Conservation (phyloP, 2,329 filamentous ascomycete species). For the Nemania abortiva region DNA sequence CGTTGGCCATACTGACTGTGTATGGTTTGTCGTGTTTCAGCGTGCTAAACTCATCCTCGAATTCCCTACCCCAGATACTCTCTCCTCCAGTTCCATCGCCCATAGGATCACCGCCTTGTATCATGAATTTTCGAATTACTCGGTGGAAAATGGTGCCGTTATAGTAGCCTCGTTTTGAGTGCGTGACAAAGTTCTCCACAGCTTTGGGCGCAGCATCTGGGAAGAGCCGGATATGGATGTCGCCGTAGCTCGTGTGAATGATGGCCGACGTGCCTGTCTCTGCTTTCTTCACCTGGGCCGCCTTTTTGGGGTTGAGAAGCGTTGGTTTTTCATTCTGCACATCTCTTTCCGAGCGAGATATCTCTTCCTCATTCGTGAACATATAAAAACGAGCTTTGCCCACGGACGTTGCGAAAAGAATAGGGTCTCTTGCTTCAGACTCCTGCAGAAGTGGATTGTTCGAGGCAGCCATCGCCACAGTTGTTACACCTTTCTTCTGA, state of each 20-base stretch:
- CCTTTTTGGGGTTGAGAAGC: slow-evolving; percentile 69
- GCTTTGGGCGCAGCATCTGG: slow-evolving; percentile 93
- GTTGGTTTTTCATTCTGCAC: slow-evolving; percentile 95
- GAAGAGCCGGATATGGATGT: slow-evolving; percentile 93
- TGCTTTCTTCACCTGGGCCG: slow-evolving; percentile 68
- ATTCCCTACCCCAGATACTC: slow-evolving; percentile 92
- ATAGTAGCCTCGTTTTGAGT: slow-evolving; percentile 91
- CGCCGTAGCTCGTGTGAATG: slow-evolving; percentile 92
- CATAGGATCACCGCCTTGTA: slow-evolving; percentile 85
- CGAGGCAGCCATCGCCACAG: slow-evolving; percentile 96
- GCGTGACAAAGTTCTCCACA: slow-evolving; percentile 97
- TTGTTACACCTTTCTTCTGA: slow-evolving; percentile 92
- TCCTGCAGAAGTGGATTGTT: slow-evolving; percentile 93
- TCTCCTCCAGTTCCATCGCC: slow-evolving; percentile 92
- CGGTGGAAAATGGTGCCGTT: slow-evolving; percentile 98
- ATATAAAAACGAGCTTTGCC: slow-evolving; percentile 96
- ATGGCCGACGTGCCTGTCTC: slow-evolving; percentile 84
- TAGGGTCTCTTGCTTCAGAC: slow-evolving; percentile 89
- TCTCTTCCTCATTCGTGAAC: slow-evolving; percentile 90
- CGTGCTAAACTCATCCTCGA: slow-evolving; percentile 92
- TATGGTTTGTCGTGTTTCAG: slow-evolving; percentile 96
- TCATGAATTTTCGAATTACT: slow-evolving; percentile 99
- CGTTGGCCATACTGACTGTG: slow-evolving; percentile 97
- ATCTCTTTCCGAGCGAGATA: slow-evolving; percentile 87
- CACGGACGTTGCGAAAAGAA: slow-evolving; percentile 84